A percentile compares a stretch with the other conserved stretches of the same genome.
Conservation (phyloP, 345 rosid species). For the Syzygium aromaticum region DNA sequence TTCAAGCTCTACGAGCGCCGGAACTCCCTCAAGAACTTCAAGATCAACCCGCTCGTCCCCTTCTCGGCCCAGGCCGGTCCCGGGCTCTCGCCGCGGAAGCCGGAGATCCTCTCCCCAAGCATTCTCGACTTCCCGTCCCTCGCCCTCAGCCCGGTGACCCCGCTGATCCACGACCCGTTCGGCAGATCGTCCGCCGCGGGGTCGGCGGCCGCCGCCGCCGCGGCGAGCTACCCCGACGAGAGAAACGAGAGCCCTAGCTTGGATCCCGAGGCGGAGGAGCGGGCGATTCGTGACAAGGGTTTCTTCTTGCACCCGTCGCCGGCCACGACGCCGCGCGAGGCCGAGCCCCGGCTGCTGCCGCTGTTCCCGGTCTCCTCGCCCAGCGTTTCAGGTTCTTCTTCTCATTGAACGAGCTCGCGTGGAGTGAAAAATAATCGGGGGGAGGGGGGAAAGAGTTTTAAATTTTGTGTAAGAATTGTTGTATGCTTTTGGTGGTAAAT, state of each 20-base stretch:
- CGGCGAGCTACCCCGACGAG: background rate
- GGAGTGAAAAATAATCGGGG: background rate
- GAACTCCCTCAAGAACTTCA: slow-evolving; percentile 76
- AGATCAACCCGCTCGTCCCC: slow-evolving; percentile 75
- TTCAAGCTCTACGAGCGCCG: slow-evolving; percentile 91
- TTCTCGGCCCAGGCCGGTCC: slow-evolving; percentile 28
- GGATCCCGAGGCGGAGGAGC: slow-evolving; percentile 52
- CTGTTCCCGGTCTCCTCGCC: slow-evolving; percentile 90
- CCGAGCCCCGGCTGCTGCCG: slow-evolving; percentile 76
- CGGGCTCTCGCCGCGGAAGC: slow-evolving; percentile 65
- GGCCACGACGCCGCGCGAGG: slow-evolving; percentile 62
- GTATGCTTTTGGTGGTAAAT: background rate
- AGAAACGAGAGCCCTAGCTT: slow-evolving; percentile 4
- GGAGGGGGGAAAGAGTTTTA: background rate
- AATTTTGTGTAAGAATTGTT: background rate
- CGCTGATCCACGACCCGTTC: slow-evolving; percentile 88
- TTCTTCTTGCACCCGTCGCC: slow-evolving; percentile 91
- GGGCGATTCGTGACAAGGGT: slow-evolving; percentile 75
- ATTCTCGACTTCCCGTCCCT: slow-evolving; percentile 83
- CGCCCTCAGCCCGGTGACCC: slow-evolving; percentile 87
- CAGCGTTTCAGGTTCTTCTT: slow-evolving; percentile 46
- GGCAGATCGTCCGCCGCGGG: slow-evolving; percentile 32
- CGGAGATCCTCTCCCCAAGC: slow-evolving; percentile 88
- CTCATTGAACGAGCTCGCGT: slow-evolving; percentile 14
- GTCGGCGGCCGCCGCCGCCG: too few species aligned